Conservation (phyloP, 2,329 filamentous ascomycete species). For the Fusarium tanahbumbuense region DNA sequence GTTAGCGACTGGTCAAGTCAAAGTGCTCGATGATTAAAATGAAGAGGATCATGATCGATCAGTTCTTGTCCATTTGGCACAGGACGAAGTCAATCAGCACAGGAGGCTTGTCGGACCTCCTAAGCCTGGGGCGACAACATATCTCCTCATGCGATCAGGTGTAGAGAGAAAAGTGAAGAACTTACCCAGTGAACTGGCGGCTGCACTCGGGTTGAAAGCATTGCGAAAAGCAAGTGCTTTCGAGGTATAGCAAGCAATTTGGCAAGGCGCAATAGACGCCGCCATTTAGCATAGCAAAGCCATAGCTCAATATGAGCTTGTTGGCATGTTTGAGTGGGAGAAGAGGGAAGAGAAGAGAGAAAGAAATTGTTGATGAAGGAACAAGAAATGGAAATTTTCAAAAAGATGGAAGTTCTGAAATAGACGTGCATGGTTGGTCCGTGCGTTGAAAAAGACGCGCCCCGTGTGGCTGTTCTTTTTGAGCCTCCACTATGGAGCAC, state of each 20-base stretch:
- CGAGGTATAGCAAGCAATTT: constrained; percentile 18
- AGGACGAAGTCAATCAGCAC: constrained; percentile 65
- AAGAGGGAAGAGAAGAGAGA: not conserved
- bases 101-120: constrained; percentile 60
- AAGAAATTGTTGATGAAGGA: constrained; percentile 41
- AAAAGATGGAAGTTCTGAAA: constrained; percentile 44
- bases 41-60: constrained; percentile 48
- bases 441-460: constrained; percentile 36
- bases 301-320: not conserved
- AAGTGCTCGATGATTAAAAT: constrained; percentile 14
- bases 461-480: constrained; percentile 19
- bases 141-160: constrained; percentile 56
- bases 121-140: constrained; percentile 64
- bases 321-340: constrained; percentile 1
- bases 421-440: constrained; percentile 33
- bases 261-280: not conserved
- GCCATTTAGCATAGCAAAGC: not conserved
- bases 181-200: constrained; percentile 34
- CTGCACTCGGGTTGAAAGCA: constrained; percentile 7
- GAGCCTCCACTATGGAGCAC: not conserved
- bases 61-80: constrained; percentile 67
- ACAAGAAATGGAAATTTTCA: constrained; percentile 40
- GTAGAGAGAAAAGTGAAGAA: constrained; percentile 1
- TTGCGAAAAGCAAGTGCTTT: constrained; percentile 4
- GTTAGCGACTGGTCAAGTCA: constrained; percentile 38